These are phyloP conservation scores for Blastomyces gilchristii DNA, from an alignment of 2,329 filamentous ascomycete species.

Conservation along the genomic window DNA sequence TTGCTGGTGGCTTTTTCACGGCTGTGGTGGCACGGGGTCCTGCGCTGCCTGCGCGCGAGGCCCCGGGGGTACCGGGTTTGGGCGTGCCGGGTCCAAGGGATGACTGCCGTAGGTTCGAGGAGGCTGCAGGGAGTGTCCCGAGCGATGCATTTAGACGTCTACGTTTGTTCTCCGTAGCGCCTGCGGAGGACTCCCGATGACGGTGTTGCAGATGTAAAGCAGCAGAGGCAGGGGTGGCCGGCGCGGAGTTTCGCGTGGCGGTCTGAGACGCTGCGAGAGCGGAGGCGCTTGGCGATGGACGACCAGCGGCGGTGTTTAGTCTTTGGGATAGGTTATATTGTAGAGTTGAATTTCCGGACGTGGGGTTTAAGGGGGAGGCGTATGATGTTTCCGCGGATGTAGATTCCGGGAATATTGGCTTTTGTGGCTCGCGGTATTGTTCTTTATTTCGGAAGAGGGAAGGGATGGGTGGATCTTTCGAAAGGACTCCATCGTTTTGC, in stretches of 20 bases:
- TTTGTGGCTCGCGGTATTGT: constrained; percentile 36
- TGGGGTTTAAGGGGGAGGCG: constrained; percentile 41
- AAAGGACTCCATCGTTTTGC: constrained; percentile 48
- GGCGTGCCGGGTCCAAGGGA: constrained; percentile 55
- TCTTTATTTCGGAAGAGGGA: constrained; percentile 43
- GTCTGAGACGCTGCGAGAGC: constrained; percentile 31
- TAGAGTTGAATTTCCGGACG: constrained; percentile 46
- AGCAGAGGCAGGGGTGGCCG: constrained; percentile 33
- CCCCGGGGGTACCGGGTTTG: constrained; percentile 45
- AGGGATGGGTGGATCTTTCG: constrained; percentile 49
- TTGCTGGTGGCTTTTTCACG: constrained; percentile 40
- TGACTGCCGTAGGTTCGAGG: constrained; percentile 49
- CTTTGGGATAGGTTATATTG: constrained; percentile 44
- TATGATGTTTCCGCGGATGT: constrained; percentile 34
- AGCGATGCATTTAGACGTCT: constrained; percentile 47
- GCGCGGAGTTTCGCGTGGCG: constrained; percentile 34
- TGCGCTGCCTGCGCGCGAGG: constrained; percentile 49
- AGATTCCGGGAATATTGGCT: constrained; percentile 42
- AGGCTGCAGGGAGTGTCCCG: constrained; percentile 44
- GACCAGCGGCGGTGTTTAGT: constrained; percentile 29
- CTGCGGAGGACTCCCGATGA: constrained; percentile 46
- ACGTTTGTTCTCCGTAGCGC: constrained; percentile 48
- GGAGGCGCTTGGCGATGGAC: constrained; percentile 25
- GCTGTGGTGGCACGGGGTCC: constrained; percentile 39
- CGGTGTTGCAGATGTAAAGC: constrained; percentile 34